Evolutionary conservation across 176 grass and related monocot species (phyloP).

Genomic region (Phoenix roebelenii): DNA sequence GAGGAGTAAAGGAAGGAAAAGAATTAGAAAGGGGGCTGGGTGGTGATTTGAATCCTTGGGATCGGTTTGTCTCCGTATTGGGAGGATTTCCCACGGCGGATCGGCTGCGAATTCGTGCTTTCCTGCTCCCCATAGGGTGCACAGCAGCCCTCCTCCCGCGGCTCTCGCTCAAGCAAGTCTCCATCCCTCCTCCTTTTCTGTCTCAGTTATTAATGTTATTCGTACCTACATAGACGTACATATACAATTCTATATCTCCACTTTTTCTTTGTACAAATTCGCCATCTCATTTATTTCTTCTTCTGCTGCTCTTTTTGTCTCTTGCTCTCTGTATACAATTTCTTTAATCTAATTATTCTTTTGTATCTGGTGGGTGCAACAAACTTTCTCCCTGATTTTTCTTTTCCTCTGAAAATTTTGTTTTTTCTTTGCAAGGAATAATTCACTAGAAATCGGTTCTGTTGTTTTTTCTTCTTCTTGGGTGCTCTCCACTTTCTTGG

Average conservation of each 20-base stretch:
- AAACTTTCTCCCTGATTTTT: neutral
- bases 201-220: neutral
- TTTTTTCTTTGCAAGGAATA: neutral
- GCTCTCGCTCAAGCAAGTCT: constrained; percentile 12
- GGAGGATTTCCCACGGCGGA: constrained; percentile 37
- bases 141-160: too few relatives aligned
- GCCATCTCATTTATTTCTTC: too few relatives aligned
- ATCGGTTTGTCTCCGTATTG: constrained; percentile 41
- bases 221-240: too few relatives aligned
- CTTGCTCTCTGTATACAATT: too few relatives aligned
- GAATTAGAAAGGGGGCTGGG: neutral
- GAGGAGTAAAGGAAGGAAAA: neutral
- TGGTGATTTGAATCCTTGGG: constrained; percentile 39
- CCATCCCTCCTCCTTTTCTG: constrained; percentile 3
- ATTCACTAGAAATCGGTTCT: constrained; percentile 9
- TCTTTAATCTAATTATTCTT: constrained; percentile 1
- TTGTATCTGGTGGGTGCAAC: constrained; percentile 29
- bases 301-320: too few relatives aligned
- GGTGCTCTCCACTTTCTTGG: too few relatives aligned
- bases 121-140: constrained; percentile 9
- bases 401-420: constrained; percentile 2
- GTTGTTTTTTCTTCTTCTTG: neutral
- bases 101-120: constrained; percentile 24
- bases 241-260: too few relatives aligned
- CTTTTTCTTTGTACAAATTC: too few relatives aligned